Conservation (phyloP, 768 basidiomycete species). For the Hirschioporus abietinus region DNA sequence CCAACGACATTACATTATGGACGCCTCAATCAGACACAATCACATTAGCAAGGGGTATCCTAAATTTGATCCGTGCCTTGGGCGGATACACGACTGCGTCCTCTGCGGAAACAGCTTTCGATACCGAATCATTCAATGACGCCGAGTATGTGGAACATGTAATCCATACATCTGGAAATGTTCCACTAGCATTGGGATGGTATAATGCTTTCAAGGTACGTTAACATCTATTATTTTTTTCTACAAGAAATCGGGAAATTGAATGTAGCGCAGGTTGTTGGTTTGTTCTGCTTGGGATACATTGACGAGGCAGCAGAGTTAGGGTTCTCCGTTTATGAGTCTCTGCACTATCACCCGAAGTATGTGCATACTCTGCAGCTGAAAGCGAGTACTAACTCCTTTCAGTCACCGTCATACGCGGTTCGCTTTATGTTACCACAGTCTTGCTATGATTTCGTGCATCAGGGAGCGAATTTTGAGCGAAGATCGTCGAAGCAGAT, state of each 20-base stretch:
- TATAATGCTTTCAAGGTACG: slow-evolving; percentile 61
- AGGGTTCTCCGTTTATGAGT: slow-evolving; percentile 58
- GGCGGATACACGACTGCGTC: slow-evolving; percentile 52
- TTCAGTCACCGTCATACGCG: slow-evolving; percentile 63
- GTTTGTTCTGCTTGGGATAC: slow-evolving; percentile 57
- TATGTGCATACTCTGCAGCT: slow-evolving; percentile 24
- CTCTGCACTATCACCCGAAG: slow-evolving; percentile 60
- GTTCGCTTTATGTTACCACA: slow-evolving; percentile 66
- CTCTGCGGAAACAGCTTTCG: slow-evolving; percentile 49
- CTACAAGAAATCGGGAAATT: neutral
- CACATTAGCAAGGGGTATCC: slow-evolving; percentile 42
- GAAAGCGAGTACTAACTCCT: neutral
- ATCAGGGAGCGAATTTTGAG: slow-evolving; percentile 40
- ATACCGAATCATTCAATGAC: slow-evolving; percentile 57
- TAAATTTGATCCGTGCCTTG: slow-evolving; percentile 60
- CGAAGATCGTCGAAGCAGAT: slow-evolving; percentile 30
- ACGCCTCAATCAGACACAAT: slow-evolving; percentile 48
- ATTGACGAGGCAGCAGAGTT: slow-evolving; percentile 52
- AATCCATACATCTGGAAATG: slow-evolving; percentile 39
- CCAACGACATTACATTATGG: slow-evolving; percentile 52
- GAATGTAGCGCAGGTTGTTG: slow-evolving; percentile 42
- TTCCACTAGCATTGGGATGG: slow-evolving; percentile 56
- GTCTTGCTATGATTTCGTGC: slow-evolving; percentile 58
- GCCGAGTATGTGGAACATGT: slow-evolving; percentile 43
- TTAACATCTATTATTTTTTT: neutral